Base-by-base conservation (phyloP, 164 flowering plant species). In the Kingdonia uniflora region DNA sequence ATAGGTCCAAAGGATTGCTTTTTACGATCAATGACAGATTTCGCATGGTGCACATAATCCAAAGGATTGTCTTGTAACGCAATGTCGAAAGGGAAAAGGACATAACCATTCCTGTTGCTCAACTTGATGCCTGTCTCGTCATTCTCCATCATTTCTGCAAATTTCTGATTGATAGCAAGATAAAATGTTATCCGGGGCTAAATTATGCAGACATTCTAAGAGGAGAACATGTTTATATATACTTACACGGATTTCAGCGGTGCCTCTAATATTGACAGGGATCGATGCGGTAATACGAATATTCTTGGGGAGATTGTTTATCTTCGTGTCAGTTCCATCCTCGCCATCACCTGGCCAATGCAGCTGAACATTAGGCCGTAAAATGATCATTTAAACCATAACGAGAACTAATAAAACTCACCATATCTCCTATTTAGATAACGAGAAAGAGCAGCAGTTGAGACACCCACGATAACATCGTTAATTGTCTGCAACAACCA, bases 61-160 rank as follows among this genome's bases (percentile, higher is more conserved):
- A 44, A 19, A 8, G 48, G 48, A 44, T 44, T 19, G 20, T 44
- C 48, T 44, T 19, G 20, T 16, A 44, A 16, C 13, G 20, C 48
- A 44, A 44, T 44, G 48, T 44, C 20, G 48, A 44, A 44, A 16
- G 48, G 48, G 20, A 44, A 19, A 17, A 44, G 48, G 12, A 44
- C 22, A 44, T 15, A 15, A 13, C 48, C 48, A 6, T 10, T 44
- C 48, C 22, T 16, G 48, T 44, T 44, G 4, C 48, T 21, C 48
- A 19, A 13, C 22, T 44, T 44, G 10, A 21, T 21, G 20, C 20
- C 22, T 4, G 48, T 2, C 1, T 44, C n/a, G 20, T 17, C 5
- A 5, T 44, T 44, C 20, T 44, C 48, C 19, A 17, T 44, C 19
- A 44, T 44, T 11, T 44, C 24, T 16, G 48, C 17, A 5, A 44